phyloP scores from a whole-genome alignment of 768 basidiomycete species.

The Boletus pseudopeckii region DNA sequence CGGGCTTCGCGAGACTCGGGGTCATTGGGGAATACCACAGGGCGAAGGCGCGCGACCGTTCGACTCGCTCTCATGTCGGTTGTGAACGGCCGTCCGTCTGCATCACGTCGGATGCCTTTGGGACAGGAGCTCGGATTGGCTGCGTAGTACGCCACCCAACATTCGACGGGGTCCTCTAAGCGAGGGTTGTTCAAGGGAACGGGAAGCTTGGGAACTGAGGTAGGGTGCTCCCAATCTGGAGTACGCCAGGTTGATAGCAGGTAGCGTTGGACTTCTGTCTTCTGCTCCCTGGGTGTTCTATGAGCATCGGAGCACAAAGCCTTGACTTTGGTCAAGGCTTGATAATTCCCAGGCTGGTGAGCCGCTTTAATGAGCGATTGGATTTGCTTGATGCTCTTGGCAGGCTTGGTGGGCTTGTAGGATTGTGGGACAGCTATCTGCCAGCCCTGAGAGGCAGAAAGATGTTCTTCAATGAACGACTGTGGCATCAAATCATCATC shows the following conservation, averaged over 20 bases:
- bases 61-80: slow-evolving; percentile 46
- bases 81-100: slow-evolving; percentile 36
- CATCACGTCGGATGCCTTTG: slow-evolving; percentile 43
- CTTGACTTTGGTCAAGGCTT: slow-evolving; percentile 41
- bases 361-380: slow-evolving; percentile 42
- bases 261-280: slow-evolving; percentile 43
- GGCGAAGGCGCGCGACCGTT: slow-evolving; percentile 47
- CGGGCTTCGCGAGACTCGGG: slow-evolving; percentile 34
- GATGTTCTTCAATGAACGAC: slow-evolving; percentile 22
- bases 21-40: slow-evolving; percentile 32
- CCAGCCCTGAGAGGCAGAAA: slow-evolving; percentile 19
- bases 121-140: slow-evolving; percentile 45
- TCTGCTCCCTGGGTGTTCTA: slow-evolving; percentile 40
- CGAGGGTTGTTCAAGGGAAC: slow-evolving; percentile 40
- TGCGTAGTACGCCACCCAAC: slow-evolving; percentile 45
- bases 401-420: slow-evolving; percentile 21
- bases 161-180: slow-evolving; percentile 44
- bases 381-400: slow-evolving; percentile 39
- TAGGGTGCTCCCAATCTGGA: slow-evolving; percentile 33
- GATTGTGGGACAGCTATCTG: slow-evolving; percentile 16
- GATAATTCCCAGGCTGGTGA: slow-evolving; percentile 41
- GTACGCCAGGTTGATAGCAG: slow-evolving; percentile 45
- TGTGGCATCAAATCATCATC: slow-evolving; percentile 27
- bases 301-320: slow-evolving; percentile 45
- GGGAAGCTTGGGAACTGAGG: slow-evolving; percentile 18